Evolutionary conservation across 148 eudicot genomes (phyloP).

Genomic region (Rhododendron simsii): DNA sequence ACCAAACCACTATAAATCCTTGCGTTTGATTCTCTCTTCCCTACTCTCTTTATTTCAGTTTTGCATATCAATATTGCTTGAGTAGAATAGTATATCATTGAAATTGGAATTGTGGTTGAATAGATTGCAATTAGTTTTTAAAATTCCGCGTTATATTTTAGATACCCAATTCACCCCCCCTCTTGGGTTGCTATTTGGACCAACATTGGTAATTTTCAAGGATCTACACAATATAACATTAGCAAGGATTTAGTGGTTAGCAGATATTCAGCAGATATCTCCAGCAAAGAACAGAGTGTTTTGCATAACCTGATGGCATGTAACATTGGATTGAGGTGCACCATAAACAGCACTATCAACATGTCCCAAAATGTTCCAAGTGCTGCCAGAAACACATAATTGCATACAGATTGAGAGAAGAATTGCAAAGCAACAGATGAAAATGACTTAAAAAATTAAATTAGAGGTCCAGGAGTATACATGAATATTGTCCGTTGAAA

Average conservation of each 20-base stretch:
- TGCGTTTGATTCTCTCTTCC: too few species aligned
- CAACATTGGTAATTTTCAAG: slow-evolving; percentile 74
- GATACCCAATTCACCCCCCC: too few species aligned
- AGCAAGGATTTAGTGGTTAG: neutral
- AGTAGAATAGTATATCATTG: too few species aligned
- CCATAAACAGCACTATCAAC: slow-evolving; percentile 85
- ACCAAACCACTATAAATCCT: too few species aligned
- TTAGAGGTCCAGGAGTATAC: neutral
- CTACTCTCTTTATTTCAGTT: too few species aligned
- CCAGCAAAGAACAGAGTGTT: neutral
- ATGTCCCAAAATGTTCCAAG: slow-evolving; percentile 67
- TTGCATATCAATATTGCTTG: too few species aligned
- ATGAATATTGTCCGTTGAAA: neutral
- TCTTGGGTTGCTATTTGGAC: too few species aligned
- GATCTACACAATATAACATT: slow-evolving; percentile 35
- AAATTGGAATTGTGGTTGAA: too few species aligned
- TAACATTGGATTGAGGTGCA: slow-evolving; percentile 54
- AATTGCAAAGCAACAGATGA: neutral
- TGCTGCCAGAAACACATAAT: slow-evolving; percentile 38
- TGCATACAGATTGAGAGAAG: slow-evolving; percentile 7
- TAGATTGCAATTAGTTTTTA: too few species aligned
- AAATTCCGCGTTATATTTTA: too few species aligned
- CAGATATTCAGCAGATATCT: neutral
- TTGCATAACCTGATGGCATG: slow-evolving; percentile 69
- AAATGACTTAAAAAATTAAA: neutral